These are phyloP conservation scores for Exserohilum turcica DNA, from an alignment of 2,329 filamentous ascomycete species.

Conservation along the genomic window DNA sequence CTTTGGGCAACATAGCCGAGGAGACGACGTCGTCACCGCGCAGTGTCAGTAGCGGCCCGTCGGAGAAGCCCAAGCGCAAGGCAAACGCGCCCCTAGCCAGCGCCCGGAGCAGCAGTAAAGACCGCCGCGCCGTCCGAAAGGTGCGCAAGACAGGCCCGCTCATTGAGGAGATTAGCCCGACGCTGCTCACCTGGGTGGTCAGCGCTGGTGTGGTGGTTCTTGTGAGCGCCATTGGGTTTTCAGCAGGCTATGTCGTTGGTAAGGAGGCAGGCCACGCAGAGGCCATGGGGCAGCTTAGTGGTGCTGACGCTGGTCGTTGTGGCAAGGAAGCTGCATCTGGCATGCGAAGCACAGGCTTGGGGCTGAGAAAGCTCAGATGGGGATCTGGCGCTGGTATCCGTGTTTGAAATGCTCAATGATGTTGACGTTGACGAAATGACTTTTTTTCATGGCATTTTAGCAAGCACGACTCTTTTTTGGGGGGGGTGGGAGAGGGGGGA, in stretches of 20 bases:
- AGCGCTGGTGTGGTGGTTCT: constrained; percentile 68
- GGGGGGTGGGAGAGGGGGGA: neutral
- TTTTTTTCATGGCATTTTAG: constrained; percentile 6
- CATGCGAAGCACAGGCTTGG: constrained; percentile 34
- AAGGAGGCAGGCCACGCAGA: constrained; percentile 63
- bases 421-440: neutral
- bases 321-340: constrained; percentile 40
- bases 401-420: constrained; percentile 10
- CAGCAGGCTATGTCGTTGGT: constrained; percentile 66
- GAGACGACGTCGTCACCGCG: constrained; percentile 35
- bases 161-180: constrained; percentile 58
- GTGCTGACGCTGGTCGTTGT: constrained; percentile 40
- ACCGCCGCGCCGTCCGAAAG: constrained; percentile 54
- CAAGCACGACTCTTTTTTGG: constrained; percentile 1
- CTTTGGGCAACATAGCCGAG: constrained; percentile 52
- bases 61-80: constrained; percentile 54
- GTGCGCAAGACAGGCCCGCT: constrained; percentile 42
- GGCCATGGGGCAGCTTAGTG: constrained; percentile 42
- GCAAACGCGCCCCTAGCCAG: constrained; percentile 37
- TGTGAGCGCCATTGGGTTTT: constrained; percentile 68
- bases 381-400: constrained; percentile 33
- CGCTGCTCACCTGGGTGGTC: constrained; percentile 68
- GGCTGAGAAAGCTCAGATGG: constrained; percentile 42
- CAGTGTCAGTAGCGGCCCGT: constrained; percentile 35
- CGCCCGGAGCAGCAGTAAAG: constrained; percentile 51